phyloP scores from a whole-genome alignment of 768 basidiomycete genomes.

The Amanita jacksonii region DNA sequence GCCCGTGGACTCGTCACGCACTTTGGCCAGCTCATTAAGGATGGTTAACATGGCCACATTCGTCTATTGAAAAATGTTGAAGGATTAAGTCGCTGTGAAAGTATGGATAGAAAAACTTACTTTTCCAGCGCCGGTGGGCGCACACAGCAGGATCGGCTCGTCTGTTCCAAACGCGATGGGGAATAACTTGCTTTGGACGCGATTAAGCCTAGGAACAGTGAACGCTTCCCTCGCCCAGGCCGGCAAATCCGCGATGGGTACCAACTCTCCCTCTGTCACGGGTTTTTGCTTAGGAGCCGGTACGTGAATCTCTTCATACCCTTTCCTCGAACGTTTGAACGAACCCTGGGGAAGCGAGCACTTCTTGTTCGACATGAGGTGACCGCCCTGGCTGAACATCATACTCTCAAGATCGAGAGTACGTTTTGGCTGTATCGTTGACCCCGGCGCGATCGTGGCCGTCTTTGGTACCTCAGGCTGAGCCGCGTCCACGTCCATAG shows the following conservation, averaged over 20 bases:
- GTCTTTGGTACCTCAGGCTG: slow-evolving; percentile 64
- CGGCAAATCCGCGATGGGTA: slow-evolving; percentile 67
- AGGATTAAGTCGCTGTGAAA: neutral
- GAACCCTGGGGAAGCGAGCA: slow-evolving; percentile 96
- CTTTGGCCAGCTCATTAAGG: slow-evolving; percentile 82
- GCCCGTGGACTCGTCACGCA: slow-evolving; percentile 76
- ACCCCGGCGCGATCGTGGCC: slow-evolving; percentile 81
- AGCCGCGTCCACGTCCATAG: slow-evolving; percentile 70
- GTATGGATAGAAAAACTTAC: slow-evolving; percentile 33
- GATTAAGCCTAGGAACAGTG: slow-evolving; percentile 72
- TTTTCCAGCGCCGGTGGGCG: slow-evolving; percentile 98
- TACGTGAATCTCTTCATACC: slow-evolving; percentile 97
- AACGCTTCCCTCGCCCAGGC: slow-evolving; percentile 87
- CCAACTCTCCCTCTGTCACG: slow-evolving; percentile 51
- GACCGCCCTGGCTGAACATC: slow-evolving; percentile 95
- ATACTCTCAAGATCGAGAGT: slow-evolving; percentile 87
- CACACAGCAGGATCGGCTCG: slow-evolving; percentile 91
- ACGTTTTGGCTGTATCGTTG: slow-evolving; percentile 75
- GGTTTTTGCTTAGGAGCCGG: slow-evolving; percentile 82
- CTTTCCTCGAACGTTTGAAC: slow-evolving; percentile 93
- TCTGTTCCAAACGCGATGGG: slow-evolving; percentile 92
- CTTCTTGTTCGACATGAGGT: slow-evolving; percentile 98
- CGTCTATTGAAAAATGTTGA: slow-evolving; percentile 42
- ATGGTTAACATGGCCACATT: slow-evolving; percentile 97
- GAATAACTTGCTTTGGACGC: slow-evolving; percentile 87